A percentile compares a stretch with the other conserved stretches of the same genome.
These are phyloP conservation scores for Exophiala dermatitidis DNA, from an alignment of 2,329 filamentous ascomycete genomes.

Conservation along the genomic window DNA sequence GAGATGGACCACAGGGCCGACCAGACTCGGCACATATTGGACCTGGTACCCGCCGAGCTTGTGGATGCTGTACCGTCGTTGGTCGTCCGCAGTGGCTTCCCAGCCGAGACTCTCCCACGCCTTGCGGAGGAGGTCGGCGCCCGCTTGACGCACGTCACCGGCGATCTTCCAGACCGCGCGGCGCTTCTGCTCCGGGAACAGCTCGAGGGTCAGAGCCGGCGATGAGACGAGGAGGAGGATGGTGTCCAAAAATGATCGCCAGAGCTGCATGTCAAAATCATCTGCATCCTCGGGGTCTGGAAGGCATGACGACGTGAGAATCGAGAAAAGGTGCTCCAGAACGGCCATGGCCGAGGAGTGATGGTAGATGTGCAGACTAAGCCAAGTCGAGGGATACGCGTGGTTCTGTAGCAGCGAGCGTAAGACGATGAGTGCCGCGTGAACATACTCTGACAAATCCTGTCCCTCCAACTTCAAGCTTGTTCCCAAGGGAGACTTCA, in stretches of 20 bases:
- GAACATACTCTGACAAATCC: slow-evolving; percentile 47
- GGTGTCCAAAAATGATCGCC: slow-evolving; percentile 88
- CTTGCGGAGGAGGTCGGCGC: slow-evolving; percentile 72
- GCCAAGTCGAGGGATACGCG: slow-evolving; percentile 81
- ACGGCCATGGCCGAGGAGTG: slow-evolving; percentile 83
- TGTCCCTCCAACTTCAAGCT: slow-evolving; percentile 53
- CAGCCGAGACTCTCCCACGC: slow-evolving; percentile 96
- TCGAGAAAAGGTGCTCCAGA: slow-evolving; percentile 70
- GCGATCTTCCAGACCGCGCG: slow-evolving; percentile 98
- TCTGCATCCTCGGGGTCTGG: slow-evolving; percentile 88
- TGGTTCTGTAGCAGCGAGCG: slow-evolving; percentile 84
- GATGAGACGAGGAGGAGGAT: slow-evolving; percentile 84
- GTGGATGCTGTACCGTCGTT: slow-evolving; percentile 64
- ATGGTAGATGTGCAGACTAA: slow-evolving; percentile 88
- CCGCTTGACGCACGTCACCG: slow-evolving; percentile 86
- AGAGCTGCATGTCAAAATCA: slow-evolving; percentile 83
- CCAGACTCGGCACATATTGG: slow-evolving; percentile 88
- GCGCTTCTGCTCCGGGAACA: slow-evolving; percentile 93
- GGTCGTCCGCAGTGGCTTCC: slow-evolving; percentile 79
- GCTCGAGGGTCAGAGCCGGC: slow-evolving; percentile 81
- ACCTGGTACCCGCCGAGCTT: slow-evolving; percentile 96
- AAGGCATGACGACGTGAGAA: slow-evolving; percentile 75
- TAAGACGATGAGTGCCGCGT: slow-evolving; percentile 74
- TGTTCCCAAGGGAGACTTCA: slow-evolving; percentile 57
- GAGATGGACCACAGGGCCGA: slow-evolving; percentile 84